phyloP scores from a whole-genome alignment of 164 flowering plant genomes.

The Kalanchoe fedtschenkoi region DNA sequence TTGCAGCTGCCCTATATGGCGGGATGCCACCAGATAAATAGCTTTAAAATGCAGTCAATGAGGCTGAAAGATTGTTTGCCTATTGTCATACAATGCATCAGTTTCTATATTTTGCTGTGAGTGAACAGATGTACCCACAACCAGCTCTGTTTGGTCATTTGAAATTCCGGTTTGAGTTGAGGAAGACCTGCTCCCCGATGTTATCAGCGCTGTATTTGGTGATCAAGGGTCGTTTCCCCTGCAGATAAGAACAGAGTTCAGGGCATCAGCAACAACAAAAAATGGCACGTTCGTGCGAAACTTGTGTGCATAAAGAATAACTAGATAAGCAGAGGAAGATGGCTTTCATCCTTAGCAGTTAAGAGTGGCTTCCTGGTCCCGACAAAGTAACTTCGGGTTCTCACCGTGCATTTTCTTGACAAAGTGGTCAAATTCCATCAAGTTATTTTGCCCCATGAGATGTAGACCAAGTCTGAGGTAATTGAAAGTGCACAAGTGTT shows the following conservation, averaged over 20 bases:
- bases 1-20: too few species aligned
- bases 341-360: too few species aligned
- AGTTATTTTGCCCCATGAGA: constrained; percentile 60
- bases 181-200: too few species aligned
- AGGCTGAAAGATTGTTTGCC: too few species aligned
- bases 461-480: constrained; percentile 55
- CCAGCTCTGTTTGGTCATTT: too few species aligned
- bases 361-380: too few species aligned
- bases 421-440: constrained; percentile 70
- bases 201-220: constrained; percentile 12
- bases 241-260: constrained; percentile 4
- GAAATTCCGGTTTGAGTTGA: too few species aligned
- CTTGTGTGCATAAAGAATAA: neutral
- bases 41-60: too few species aligned
- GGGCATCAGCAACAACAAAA: neutral
- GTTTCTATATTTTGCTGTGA: too few species aligned
- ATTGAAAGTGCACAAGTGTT: constrained; percentile 63
- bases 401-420: constrained; percentile 94
- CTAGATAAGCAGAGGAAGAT: neutral
- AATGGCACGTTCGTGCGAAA: neutral
- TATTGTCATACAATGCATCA: too few species aligned
- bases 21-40: too few species aligned
- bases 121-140: too few species aligned
- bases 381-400: neutral
- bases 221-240: constrained; percentile 27